These are phyloP conservation scores for Sesbania bispinosa DNA, from an alignment of 306 rosid genomes.

Conservation along the genomic window DNA sequence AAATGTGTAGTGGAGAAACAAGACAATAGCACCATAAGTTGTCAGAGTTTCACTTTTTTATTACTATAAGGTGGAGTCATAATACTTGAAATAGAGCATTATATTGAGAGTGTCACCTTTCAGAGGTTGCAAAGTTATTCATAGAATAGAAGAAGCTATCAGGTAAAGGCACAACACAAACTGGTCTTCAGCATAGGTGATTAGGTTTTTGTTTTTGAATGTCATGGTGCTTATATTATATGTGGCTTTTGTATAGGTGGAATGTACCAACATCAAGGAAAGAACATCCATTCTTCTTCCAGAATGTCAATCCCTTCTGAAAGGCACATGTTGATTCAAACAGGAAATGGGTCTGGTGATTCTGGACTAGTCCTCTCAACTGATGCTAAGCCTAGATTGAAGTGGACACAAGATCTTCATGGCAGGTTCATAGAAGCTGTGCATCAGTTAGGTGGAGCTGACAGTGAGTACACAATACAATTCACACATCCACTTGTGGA, in stretches of 20 bases:
- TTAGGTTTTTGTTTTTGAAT: constrained; percentile 9
- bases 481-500: not conserved
- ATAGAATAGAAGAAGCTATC: constrained; percentile 22
- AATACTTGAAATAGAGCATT: constrained; percentile 27
- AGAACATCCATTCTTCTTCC: constrained; percentile 61
- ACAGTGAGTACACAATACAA: constrained; percentile 83
- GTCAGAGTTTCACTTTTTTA: constrained; percentile 29
- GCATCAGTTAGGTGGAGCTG: constrained; percentile 89
- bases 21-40: constrained; percentile 27
- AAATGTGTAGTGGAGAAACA: too few relatives aligned
- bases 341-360: constrained; percentile 62
- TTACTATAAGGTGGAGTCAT: not conserved
- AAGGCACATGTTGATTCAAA: constrained; percentile 72
- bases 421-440: constrained; percentile 89
- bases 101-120: constrained; percentile 25
- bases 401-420: constrained; percentile 96
- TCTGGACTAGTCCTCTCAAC: constrained; percentile 96
- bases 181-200: constrained; percentile 3
- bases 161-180: constrained; percentile 37
- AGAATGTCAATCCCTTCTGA: constrained; percentile 62
- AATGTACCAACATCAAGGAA: constrained; percentile 68
- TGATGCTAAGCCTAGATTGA: constrained; percentile 90
- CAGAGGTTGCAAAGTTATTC: constrained; percentile 29
- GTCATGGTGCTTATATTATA: constrained; percentile 24
- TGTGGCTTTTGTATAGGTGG: constrained; percentile 27